Evolutionary conservation across 2,329 filamentous ascomycete genomes (phyloP).

Genomic region (Aspergillus nomiae): DNA sequence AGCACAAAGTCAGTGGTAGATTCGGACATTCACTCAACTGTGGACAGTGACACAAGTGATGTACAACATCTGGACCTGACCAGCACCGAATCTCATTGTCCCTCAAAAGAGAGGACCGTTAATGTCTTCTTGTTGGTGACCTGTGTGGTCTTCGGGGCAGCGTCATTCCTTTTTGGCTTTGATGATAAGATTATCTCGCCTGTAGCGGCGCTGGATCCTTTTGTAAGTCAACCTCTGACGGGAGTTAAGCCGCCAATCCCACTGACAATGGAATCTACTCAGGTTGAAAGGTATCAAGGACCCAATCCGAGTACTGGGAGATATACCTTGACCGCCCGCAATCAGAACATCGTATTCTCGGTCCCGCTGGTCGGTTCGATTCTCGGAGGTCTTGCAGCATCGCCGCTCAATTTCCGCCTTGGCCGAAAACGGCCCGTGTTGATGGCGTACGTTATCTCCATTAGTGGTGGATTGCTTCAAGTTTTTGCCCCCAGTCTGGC

Average conservation of each 20-base stretch:
- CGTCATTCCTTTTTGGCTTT: slow-evolving; percentile 36
- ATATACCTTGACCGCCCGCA: slow-evolving; percentile 33
- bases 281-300: slow-evolving; percentile 37
- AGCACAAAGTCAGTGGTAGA: not conserved
- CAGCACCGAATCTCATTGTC: not conserved
- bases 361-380: slow-evolving; percentile 39
- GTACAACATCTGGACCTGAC: slow-evolving; percentile 23
- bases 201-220: slow-evolving; percentile 29
- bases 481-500: slow-evolving; percentile 39
- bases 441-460: slow-evolving; percentile 33
- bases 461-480: slow-evolving; percentile 38
- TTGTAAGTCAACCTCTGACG: slow-evolving; percentile 24
- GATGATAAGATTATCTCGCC: slow-evolving; percentile 38
- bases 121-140: slow-evolving; percentile 30
- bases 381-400: slow-evolving; percentile 34
- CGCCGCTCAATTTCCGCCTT: slow-evolving; percentile 34
- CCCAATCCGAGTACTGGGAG: slow-evolving; percentile 23
- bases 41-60: slow-evolving; percentile 6
- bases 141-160: slow-evolving; percentile 32
- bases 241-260: not conserved
- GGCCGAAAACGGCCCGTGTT: slow-evolving; percentile 40
- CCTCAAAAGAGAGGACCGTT: slow-evolving; percentile 19
- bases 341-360: slow-evolving; percentile 39
- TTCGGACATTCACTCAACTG: not conserved
- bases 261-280: not conserved